These are phyloP conservation scores for Xylaria grammica DNA, from an alignment of 495 filamentous ascomycete genomes.

Conservation along the genomic window DNA sequence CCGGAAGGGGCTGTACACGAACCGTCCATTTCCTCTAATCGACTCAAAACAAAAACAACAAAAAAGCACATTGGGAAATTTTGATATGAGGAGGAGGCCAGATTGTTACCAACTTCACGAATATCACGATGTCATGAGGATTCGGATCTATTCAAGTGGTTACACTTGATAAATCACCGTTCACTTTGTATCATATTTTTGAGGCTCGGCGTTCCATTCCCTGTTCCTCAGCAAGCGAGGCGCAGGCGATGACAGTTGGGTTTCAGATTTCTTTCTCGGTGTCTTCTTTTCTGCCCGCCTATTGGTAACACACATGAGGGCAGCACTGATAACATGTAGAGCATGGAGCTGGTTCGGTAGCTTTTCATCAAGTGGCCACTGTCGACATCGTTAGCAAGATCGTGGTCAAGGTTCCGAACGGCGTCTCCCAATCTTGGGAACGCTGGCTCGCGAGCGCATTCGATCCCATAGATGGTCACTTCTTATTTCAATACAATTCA, in stretches of 20 bases:
- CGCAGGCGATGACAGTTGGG: neutral
- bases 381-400: neutral
- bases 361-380: neutral
- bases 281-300: neutral
- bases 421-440: neutral
- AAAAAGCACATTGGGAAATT: conserved; percentile 13
- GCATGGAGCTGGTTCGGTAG: neutral
- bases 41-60: neutral
- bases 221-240: conserved; percentile 8
- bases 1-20: neutral
- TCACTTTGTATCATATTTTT: neutral
- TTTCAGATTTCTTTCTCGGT: neutral
- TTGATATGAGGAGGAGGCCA: conserved; percentile 13
- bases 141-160: conserved; percentile 4
- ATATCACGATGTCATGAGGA: conserved; percentile 8
- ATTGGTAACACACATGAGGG: too few species aligned
- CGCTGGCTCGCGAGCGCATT: neutral
- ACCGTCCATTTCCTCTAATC: conserved; percentile 7
- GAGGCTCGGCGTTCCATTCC: neutral
- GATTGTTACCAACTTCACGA: conserved; percentile 18
- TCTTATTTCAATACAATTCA: neutral
- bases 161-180: neutral
- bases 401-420: neutral
- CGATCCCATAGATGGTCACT: neutral
- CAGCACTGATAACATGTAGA: too few species aligned